Evolutionary conservation across 352 stramenopile species (phyloP).

Genomic region (Globisporangium radiosum): DNA sequence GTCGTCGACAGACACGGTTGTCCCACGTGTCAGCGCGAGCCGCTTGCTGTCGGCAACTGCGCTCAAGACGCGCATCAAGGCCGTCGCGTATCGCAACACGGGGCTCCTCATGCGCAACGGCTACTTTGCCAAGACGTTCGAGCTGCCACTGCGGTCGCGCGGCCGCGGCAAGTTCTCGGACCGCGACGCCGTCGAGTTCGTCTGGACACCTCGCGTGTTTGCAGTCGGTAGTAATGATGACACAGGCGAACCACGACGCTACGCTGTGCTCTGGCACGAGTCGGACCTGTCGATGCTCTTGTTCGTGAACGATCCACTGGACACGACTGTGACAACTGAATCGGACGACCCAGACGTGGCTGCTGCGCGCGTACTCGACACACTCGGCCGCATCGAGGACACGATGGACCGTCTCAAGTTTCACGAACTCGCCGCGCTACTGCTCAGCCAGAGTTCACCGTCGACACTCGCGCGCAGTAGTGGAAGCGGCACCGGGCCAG

Average conservation of each 20-base stretch:
- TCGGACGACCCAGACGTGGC: too few species aligned
- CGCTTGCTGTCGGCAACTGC: constrained; percentile 4
- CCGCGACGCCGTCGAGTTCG: constrained; percentile 19
- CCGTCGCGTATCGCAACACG: constrained; percentile 43
- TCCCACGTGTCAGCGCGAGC: neutral
- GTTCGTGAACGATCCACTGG: constrained; percentile 20
- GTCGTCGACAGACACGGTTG: too few species aligned
- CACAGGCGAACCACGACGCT: neutral
- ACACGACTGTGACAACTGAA: neutral
- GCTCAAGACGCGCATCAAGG: constrained; percentile 28
- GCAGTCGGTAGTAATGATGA: neutral
- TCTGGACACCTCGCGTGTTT: constrained; percentile 42
- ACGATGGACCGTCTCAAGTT: constrained; percentile 19
- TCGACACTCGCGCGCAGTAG: neutral
- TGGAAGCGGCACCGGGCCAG: neutral
- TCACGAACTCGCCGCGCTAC: constrained; percentile 27
- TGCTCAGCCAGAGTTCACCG: constrained; percentile 16
- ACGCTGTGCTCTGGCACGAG: constrained; percentile 43
- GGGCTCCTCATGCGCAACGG: constrained; percentile 43
- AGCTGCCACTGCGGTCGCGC: constrained; percentile 19
- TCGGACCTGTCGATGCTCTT: constrained; percentile 42
- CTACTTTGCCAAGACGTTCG: constrained; percentile 31
- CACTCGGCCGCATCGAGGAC: constrained; percentile 8
- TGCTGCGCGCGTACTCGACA: constrained; percentile 3
- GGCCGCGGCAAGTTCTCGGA: constrained; percentile 12